phyloP scores from a whole-genome alignment of 2,329 filamentous ascomycete genomes.

The Fusarium poae region DNA sequence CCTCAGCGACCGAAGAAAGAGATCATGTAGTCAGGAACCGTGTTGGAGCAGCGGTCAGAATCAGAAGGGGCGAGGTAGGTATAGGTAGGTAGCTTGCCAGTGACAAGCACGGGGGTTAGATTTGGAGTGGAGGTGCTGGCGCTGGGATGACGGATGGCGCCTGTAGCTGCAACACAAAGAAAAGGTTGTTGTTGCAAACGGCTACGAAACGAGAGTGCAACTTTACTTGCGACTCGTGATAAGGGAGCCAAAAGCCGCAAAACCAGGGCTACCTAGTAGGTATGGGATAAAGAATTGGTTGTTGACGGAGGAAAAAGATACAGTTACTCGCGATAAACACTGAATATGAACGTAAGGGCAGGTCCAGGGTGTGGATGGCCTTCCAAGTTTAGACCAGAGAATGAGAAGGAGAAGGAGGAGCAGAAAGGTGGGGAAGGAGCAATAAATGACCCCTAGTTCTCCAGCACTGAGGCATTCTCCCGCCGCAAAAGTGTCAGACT shows the following conservation, averaged over 20 bases:
- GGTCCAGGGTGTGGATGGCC: constrained; percentile 23
- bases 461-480: constrained; percentile 34
- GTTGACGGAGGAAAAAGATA: constrained; percentile 22
- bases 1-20: constrained; percentile 34
- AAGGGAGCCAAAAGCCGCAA: constrained; percentile 24
- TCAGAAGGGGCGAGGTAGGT: constrained; percentile 24
- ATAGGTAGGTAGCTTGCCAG: constrained; percentile 33
- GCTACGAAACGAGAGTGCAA: constrained; percentile 20
- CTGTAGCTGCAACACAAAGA: constrained; percentile 36
- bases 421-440: constrained; percentile 48
- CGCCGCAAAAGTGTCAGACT: constrained; percentile 33
- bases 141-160: constrained; percentile 33
- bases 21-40: constrained; percentile 46
- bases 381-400: constrained; percentile 35
- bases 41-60: constrained; percentile 43
- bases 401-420: constrained; percentile 40
- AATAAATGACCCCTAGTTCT: constrained; percentile 33
- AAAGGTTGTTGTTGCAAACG: constrained; percentile 28
- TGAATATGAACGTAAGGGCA: constrained; percentile 37
- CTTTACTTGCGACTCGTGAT: constrained; percentile 25
- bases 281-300: constrained; percentile 15
- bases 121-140: constrained; percentile 42
- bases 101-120: constrained; percentile 35
- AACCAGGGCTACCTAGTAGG: constrained; percentile 12
- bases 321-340: constrained; percentile 10